Percentiles rank a stretch among this genome's conserved stretches.
Conservation (phyloP, 345 rosid species). For the Raphanus raphanistrum region DNA sequence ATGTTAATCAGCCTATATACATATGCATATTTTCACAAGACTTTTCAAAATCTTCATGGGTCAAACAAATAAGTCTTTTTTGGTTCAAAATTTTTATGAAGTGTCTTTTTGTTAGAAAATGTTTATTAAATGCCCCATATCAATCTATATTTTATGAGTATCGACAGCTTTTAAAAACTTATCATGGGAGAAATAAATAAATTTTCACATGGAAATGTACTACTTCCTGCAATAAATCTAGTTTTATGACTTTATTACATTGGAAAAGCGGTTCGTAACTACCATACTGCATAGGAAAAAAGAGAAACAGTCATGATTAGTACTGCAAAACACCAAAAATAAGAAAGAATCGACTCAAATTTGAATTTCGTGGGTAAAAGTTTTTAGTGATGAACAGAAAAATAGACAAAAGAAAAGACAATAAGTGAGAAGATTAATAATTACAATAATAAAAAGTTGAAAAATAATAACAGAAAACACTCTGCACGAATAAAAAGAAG, state of each 20-base stretch:
- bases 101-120: background rate
- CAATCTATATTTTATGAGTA: background rate
- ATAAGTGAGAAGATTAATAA: background rate
- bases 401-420: conserved; percentile 27
- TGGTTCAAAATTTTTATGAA: background rate
- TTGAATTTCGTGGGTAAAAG: conserved; percentile 28
- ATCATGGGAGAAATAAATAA: background rate
- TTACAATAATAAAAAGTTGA: background rate
- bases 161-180: background rate
- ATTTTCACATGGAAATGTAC: conserved; percentile 27
- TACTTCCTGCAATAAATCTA: conserved; percentile 26
- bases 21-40: background rate
- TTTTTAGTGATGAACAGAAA: background rate
- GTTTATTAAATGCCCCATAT: background rate
- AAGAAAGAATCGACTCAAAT: conserved; percentile 15
- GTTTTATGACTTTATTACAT: conserved; percentile 17
- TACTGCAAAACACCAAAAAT: conserved; percentile 17
- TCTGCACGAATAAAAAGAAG: conserved; percentile 17
- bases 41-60: background rate
- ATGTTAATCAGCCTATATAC: background rate
- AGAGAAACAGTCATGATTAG: conserved; percentile 33
- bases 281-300: background rate
- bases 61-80: background rate
- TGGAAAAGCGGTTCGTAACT: conserved; percentile 26
- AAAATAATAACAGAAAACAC: background rate